Conservation (phyloP, 2,329 filamentous ascomycete genomes). For the Cytospora piceae region DNA sequence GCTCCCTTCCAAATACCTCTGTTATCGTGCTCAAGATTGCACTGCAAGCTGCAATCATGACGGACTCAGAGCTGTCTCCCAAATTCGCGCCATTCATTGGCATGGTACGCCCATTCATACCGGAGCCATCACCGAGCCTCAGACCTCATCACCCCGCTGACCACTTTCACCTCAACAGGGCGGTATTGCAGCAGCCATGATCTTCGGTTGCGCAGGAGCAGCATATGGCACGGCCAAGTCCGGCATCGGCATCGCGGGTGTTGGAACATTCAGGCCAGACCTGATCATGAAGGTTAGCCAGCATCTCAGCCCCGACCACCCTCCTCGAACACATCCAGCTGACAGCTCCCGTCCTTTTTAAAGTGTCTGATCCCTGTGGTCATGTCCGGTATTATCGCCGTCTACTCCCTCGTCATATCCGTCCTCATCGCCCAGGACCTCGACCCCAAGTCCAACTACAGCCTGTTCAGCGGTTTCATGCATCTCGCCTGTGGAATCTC, state of each 20-base stretch:
- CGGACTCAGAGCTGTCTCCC: slow-evolving; percentile 66
- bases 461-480: slow-evolving; percentile 90
- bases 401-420: slow-evolving; percentile 95
- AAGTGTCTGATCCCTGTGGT: slow-evolving; percentile 86
- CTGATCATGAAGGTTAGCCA: slow-evolving; percentile 83
- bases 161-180: slow-evolving; percentile 51
- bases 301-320: slow-evolving; percentile 23
- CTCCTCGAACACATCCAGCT: background rate
- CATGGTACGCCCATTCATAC: slow-evolving; percentile 65
- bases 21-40: background rate
- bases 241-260: slow-evolving; percentile 83
- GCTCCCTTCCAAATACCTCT: background rate
- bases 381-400: slow-evolving; percentile 99
- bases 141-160: slow-evolving; percentile 29
- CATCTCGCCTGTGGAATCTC: slow-evolving; percentile 89
- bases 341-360: background rate
- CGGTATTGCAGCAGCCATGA: slow-evolving; percentile 81
- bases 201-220: slow-evolving; percentile 79
- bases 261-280: slow-evolving; percentile 82
- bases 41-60: slow-evolving; percentile 44
- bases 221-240: slow-evolving; percentile 89
- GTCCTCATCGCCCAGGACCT: slow-evolving; percentile 95
- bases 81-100: slow-evolving; percentile 88
- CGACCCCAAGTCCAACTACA: slow-evolving; percentile 71
- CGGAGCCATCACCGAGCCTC: background rate